These are phyloP conservation scores for Babesia gibsoni DNA, from an alignment of 169 alveolate genomes.

Conservation along the genomic window DNA sequence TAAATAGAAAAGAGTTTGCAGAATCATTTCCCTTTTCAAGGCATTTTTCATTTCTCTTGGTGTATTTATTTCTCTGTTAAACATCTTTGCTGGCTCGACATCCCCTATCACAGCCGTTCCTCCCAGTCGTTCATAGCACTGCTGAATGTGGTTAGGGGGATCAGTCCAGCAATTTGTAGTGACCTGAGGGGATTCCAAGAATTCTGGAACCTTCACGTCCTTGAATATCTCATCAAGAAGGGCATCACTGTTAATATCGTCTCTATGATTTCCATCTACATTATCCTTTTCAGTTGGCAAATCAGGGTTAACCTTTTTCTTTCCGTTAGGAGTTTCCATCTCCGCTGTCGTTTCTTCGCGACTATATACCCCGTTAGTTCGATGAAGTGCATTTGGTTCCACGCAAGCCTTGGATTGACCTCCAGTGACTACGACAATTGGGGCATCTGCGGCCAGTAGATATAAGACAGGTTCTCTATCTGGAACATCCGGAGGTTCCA, in stretches of 20 bases:
- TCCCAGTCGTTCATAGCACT: slow-evolving; percentile 52
- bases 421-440: background rate
- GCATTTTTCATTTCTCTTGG: slow-evolving; percentile 1
- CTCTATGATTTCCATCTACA: background rate
- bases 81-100: slow-evolving; percentile 22
- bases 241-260: background rate
- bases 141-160: slow-evolving; percentile 62
- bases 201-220: slow-evolving; percentile 20
- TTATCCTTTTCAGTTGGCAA: background rate
- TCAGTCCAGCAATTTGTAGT: slow-evolving; percentile 1
- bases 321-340: background rate
- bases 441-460: background rate
- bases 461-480: background rate
- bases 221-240: slow-evolving; percentile 29
- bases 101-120: slow-evolving; percentile 52
- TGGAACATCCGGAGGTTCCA: background rate
- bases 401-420: background rate
- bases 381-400: no score
- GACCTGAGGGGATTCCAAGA: background rate
- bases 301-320: background rate
- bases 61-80: slow-evolving; percentile 21
- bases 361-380: background rate
- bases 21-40: background rate
- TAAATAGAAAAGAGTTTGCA: slow-evolving; percentile 42
- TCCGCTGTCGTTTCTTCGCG: background rate